These are phyloP conservation scores for Fusarium foetens DNA, from an alignment of 2,329 filamentous ascomycete species.

Conservation along the genomic window DNA sequence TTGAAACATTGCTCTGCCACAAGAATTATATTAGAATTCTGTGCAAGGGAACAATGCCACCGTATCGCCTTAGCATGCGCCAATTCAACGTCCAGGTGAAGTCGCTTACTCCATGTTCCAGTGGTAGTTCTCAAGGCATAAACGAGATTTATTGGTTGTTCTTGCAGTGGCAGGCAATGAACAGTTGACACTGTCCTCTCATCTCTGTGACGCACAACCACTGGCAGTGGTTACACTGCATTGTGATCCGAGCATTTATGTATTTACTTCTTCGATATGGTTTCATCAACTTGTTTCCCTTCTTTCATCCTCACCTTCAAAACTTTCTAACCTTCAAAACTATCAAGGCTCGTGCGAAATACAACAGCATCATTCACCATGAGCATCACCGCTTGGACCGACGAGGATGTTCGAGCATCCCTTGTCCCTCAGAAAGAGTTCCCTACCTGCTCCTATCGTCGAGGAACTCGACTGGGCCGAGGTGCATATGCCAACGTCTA, in stretches of 20 bases:
- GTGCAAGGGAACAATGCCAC: not conserved
- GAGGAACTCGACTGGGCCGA: slow-evolving; percentile 41
- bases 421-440: slow-evolving; percentile 18
- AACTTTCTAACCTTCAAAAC: not conserved
- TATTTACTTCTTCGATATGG: not conserved
- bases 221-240: not conserved
- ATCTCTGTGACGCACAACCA: not conserved
- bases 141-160: not conserved
- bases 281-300: not conserved
- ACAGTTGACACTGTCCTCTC: not conserved
- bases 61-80: not conserved
- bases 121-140: not conserved
- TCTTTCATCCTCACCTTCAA: not conserved
- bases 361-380: not conserved
- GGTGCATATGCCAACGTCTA: slow-evolving; percentile 46
- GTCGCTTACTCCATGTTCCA: not conserved
- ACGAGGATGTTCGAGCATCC: slow-evolving; percentile 30
- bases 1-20: not conserved
- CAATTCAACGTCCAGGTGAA: not conserved
- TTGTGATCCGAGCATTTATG: not conserved
- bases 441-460: slow-evolving; percentile 35
- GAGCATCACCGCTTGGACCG: slow-evolving; percentile 28
- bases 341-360: not conserved
- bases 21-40: not conserved
- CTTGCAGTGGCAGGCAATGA: not conserved